Evolutionary conservation across 2,329 filamentous ascomycete genomes (phyloP), one percentile per base, ranked within the genome.

Genomic region (Xylaria sp.): DNA sequence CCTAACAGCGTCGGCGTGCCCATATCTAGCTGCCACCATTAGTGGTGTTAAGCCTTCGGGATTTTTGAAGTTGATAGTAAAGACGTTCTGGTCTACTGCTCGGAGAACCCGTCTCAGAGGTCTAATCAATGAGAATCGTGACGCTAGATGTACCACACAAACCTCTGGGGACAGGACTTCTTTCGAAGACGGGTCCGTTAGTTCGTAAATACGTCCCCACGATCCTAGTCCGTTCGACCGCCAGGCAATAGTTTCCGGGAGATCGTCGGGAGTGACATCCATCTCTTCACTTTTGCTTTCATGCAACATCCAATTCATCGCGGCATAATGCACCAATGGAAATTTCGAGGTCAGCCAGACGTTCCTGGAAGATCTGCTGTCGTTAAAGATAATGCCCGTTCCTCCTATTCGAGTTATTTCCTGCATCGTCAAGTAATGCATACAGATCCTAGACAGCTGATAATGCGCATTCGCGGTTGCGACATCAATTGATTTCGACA

Each of bases 391-490:
- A n/a, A n/a, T n/a, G n/a, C n/a, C n/a, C n/a, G n/a, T n/a, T n/a
- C n/a, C n/a, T n/a, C n/a, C n/a, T 23, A 19, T 13, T 54, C 33
- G 13, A 4, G 13, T 5, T 15, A 54, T 11, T 27, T 56, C 54
- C 9, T 31, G 4, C 54, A 48, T 56, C 21, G 21, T 23, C 1
- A 56, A 31, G 23, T 48, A 56, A 5, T 33, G 54, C 31, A 56
- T 40, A 37, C 54, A 56, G n/a, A 33, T 38, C 4, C 43, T 31
- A n/a, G 33, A n/a, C 37, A 58, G 3, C 3, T 15, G 17, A 29
- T 58, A 53, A 13, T 58, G 49, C 10, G 40, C 55, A 33, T 33
- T 47, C 29, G 21, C 46, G 41, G 29, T 35, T 51, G 27, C 23
- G 6, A 35, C 37, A 15, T 10, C 13, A 5, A 11, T 9, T 3